phyloP scores from a whole-genome alignment of 257 asterid species.

The Solanum chiquidenum region DNA sequence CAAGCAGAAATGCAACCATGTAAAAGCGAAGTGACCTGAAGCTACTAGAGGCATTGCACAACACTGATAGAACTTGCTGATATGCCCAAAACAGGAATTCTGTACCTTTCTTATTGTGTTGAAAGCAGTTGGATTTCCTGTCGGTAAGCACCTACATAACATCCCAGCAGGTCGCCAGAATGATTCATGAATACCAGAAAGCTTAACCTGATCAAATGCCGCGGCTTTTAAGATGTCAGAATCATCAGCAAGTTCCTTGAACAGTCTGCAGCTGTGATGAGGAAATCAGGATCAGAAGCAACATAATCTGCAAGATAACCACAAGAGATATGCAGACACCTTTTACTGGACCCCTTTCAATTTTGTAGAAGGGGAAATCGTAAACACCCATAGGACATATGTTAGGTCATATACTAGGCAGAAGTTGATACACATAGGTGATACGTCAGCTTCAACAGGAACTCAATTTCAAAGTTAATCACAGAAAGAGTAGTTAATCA shows the following conservation, averaged over 20 bases:
- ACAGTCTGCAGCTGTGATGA: constrained; percentile 19
- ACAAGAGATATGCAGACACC: neutral
- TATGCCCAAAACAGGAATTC: neutral
- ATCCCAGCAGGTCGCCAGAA: constrained; percentile 14
- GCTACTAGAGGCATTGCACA: neutral
- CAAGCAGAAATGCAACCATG: neutral
- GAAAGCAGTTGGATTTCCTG: constrained; percentile 5
- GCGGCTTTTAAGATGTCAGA: constrained; percentile 7
- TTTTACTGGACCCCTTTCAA: neutral
- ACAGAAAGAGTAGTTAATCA: neutral
- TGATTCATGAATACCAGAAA: constrained; percentile 9
- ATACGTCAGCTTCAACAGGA: neutral
- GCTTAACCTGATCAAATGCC: constrained; percentile 1
- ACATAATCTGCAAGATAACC: neutral
- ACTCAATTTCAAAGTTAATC: neutral
- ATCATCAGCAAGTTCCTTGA: constrained; percentile 18
- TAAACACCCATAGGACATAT: neutral
- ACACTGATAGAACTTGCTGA: neutral
- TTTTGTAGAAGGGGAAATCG: neutral
- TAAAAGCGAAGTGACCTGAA: neutral
- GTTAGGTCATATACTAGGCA: neutral
- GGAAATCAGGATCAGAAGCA: constrained; percentile 1
- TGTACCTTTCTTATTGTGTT: constrained; percentile 1
- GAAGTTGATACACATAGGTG: neutral
- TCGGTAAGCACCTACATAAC: constrained; percentile 11